Evolutionary conservation across 805 yeast genomes (phyloP), one percentile per base, ranked within the genome.

Genomic region (Candida suzukii): DNA sequence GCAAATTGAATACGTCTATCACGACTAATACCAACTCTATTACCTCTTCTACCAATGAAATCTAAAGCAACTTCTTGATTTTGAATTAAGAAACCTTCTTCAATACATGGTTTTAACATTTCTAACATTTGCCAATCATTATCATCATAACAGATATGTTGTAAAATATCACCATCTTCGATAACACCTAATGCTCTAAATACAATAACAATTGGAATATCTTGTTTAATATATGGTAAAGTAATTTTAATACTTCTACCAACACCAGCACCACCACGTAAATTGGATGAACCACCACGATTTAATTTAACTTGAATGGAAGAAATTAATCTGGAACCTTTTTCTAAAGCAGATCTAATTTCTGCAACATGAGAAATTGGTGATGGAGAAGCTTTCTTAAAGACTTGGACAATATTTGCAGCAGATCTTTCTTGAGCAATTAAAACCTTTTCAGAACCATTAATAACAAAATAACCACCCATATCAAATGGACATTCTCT

Each of bases 61-160:
- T 93, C 99, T 48, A 93, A 76, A 1, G 99, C 99, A 39, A 95
- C 95, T 68, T 93, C 98, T 58, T 96, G 82, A 59, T 95, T 97
- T 69, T 93, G 99, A 50, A 93, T 90, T 41, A 93, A 93, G 65
- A 93, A 95, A 41, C 97, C 99, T 69, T 95, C 99, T 64, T 93
- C 99, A 47, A 93, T 95, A 76, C 98, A 93, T 7, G 99, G 99
- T 64, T 93, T 95, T 58, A 93, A 74, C 93, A 93, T 88, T 67
- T 93, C 99, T 64, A 93, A 76, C 99, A 93, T 93, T 67, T 93
- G 99, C 97, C 98, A 91, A 70, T 93, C 99, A 51, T 83, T 85
- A 46, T 88, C 88, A 64, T 93, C 99, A 64, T 91, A 93, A 69
- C 99, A 93, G 45, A 93, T 93, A 65, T 93, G 99, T 66, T 93